Evolutionary conservation across 805 yeast species (phyloP).

Genomic region (Kuraishia floccosa): DNA sequence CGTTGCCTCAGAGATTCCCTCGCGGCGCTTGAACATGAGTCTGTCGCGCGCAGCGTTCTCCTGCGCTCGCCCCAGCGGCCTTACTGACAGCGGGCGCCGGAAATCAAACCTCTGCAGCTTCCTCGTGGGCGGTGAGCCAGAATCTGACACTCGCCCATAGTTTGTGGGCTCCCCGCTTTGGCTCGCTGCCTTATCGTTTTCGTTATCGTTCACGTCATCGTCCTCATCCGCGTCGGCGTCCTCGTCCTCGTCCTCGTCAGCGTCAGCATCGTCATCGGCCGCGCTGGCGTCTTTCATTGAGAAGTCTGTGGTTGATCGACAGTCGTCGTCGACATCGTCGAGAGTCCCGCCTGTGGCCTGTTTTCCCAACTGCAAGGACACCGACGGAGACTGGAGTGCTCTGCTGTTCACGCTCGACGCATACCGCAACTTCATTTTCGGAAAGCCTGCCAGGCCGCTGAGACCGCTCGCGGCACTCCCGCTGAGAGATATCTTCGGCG

Average conservation of each 20-base stretch:
- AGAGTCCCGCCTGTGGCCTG: neutral
- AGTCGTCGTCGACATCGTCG: neutral
- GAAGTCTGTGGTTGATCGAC: neutral
- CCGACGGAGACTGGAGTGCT: no score
- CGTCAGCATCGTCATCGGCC: neutral
- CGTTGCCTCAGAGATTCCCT: neutral
- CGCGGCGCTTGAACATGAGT: neutral
- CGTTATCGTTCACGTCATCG: neutral
- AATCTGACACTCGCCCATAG: neutral
- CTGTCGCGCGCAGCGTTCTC: neutral
- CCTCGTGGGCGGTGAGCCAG: neutral
- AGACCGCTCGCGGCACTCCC: neutral
- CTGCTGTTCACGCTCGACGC: no score
- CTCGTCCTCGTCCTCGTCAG: neutral
- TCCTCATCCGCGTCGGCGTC: slow-evolving; percentile 3
- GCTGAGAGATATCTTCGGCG: neutral
- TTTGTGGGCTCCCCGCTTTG: neutral
- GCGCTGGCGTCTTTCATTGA: neutral
- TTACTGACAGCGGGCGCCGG: neutral
- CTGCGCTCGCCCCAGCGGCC: neutral
- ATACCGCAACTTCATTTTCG: neutral
- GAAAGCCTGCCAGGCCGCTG: neutral
- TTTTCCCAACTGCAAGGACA: no score
- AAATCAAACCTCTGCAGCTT: neutral
- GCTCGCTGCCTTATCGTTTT: neutral